phyloP scores from a whole-genome alignment of 805 yeast genomes.

The Candida parachauliodes region DNA sequence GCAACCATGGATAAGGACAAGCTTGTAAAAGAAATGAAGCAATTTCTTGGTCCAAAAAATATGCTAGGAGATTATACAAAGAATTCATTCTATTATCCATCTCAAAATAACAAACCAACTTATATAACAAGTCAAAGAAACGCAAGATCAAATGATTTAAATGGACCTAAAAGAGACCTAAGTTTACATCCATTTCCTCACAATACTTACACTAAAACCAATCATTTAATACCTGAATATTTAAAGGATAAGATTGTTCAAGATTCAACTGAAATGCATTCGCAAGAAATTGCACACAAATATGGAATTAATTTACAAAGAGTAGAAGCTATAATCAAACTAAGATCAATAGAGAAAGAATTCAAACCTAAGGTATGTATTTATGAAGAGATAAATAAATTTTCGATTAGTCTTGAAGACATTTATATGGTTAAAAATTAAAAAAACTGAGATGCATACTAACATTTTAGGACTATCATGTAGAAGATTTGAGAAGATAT shows the following conservation, averaged over 20 bases:
- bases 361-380: conserved; percentile 60
- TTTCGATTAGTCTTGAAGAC: conserved; percentile 84
- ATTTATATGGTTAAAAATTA: conserved; percentile 47
- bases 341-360: conserved; percentile 60
- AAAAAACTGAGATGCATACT: conserved; percentile 24
- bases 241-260: conserved; percentile 59
- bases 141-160: conserved; percentile 29
- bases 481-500: conserved; percentile 57
- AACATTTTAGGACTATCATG: conserved; percentile 45
- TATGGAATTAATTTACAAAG: conserved; percentile 81
- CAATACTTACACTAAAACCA: conserved; percentile 68
- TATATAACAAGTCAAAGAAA: conserved; percentile 54
- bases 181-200: conserved; percentile 77
- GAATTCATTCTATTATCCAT: conserved; percentile 71
- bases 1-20: conserved; percentile 6
- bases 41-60: conserved; percentile 65
- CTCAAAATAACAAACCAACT: conserved; percentile 66
- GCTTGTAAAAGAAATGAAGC: conserved; percentile 21
- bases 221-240: conserved; percentile 52
- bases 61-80: conserved; percentile 75
- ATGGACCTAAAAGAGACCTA: conserved; percentile 19
- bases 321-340: conserved; percentile 79
- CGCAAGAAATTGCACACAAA: conserved; percentile 73
- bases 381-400: conserved; percentile 45
- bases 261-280: conserved; percentile 53